A percentile compares a stretch with the other conserved stretches of the same genome.
phyloP scores from a whole-genome alignment of 768 basidiomycete genomes.

The Cystofilobasidium capitatum region DNA sequence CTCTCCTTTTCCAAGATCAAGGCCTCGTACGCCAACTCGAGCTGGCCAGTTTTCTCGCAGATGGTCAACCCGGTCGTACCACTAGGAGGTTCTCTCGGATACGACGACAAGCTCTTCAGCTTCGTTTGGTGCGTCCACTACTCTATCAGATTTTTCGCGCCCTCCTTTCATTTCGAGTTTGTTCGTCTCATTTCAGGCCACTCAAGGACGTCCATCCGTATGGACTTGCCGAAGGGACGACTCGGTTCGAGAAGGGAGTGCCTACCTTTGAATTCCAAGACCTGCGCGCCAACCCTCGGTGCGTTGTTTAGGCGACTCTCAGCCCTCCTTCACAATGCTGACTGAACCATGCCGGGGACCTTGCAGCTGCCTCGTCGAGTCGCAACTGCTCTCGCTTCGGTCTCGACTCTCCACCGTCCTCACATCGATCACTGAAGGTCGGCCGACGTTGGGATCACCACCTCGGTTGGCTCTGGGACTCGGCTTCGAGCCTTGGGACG shows the following conservation, averaged over 20 bases:
- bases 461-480: conserved; percentile 48
- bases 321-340: too few species aligned
- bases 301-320: not conserved
- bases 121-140: conserved; percentile 41
- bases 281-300: conserved; percentile 72
- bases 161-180: not conserved
- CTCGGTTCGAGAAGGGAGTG: conserved; percentile 76
- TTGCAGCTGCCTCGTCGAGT: conserved; percentile 62
- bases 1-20: not conserved
- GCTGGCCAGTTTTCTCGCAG: conserved; percentile 83
- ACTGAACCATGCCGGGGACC: too few species aligned
- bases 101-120: conserved; percentile 78
- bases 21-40: conserved; percentile 72
- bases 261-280: conserved; percentile 83
- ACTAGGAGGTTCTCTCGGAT: conserved; percentile 85
- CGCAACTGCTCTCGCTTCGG: conserved; percentile 68
- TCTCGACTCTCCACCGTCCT: conserved; percentile 56
- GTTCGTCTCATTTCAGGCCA: not conserved
- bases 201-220: conserved; percentile 46
- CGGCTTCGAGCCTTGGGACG: conserved; percentile 70
- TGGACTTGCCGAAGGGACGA: conserved; percentile 73
- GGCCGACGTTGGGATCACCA: conserved; percentile 29
- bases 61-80: conserved; percentile 71
- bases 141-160: not conserved
- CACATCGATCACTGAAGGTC: not conserved